Conservation (phyloP, 2,329 filamentous ascomycete species). For the Ceratocystis cubensis region DNA sequence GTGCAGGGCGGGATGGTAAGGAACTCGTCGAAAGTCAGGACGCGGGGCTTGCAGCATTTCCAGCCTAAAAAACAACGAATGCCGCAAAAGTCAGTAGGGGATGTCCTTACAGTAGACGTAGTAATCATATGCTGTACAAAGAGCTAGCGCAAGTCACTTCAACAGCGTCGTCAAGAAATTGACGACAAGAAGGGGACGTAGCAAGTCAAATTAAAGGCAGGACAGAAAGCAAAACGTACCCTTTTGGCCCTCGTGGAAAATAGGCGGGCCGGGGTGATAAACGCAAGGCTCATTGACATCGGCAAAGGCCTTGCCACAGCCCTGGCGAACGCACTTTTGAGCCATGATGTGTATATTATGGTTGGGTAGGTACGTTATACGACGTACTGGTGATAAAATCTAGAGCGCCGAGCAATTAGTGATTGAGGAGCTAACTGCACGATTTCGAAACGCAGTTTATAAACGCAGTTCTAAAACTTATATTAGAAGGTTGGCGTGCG, state of each 20-base stretch:
- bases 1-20: constrained; percentile 86
- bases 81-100: neutral
- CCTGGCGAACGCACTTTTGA: constrained; percentile 89
- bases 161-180: neutral
- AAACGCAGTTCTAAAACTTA: constrained; percentile 1
- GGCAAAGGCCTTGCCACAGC: constrained; percentile 79
- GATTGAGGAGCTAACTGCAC: neutral
- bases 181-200: neutral
- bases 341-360: constrained; percentile 38
- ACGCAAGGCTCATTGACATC: constrained; percentile 65
- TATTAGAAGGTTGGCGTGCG: neutral
- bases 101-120: constrained; percentile 12
- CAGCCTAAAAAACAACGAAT: constrained; percentile 49
- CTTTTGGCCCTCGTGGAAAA: constrained; percentile 98
- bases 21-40: constrained; percentile 97
- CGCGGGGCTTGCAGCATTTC: constrained; percentile 97
- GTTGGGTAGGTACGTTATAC: too few species aligned
- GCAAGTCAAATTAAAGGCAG: neutral
- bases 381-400: neutral
- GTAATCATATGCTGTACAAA: constrained; percentile 15
- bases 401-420: neutral
- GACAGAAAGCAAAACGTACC: constrained; percentile 44
- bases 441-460: neutral
- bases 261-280: constrained; percentile 86
- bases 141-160: neutral